These are phyloP conservation scores for Cercospora beticola DNA, from an alignment of 2,329 filamentous ascomycete genomes.

Conservation along the genomic window DNA sequence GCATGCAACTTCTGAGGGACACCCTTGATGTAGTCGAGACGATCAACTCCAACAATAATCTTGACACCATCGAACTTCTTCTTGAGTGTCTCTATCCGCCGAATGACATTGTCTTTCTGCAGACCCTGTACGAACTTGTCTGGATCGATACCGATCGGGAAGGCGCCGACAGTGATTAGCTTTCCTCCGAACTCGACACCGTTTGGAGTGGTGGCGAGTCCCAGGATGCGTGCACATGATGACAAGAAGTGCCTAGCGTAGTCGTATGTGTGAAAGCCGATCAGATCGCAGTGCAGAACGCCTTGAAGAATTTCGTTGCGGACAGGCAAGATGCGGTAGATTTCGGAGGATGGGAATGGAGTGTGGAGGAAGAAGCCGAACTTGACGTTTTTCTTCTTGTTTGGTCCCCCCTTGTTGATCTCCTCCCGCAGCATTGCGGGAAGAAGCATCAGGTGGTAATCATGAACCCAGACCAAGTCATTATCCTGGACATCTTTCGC, in stretches of 20 bases:
- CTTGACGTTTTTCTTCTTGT: slow-evolving; percentile 81
- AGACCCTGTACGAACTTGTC: slow-evolving; percentile 93
- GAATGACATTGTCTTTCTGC: slow-evolving; percentile 79
- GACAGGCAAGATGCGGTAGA: slow-evolving; percentile 92
- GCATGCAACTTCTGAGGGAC: slow-evolving; percentile 97
- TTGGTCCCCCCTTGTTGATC: slow-evolving; percentile 59
- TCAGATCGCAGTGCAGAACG: slow-evolving; percentile 87
- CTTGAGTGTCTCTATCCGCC: slow-evolving; percentile 79
- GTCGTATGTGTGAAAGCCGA: slow-evolving; percentile 98
- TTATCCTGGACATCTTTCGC: slow-evolving; percentile 86
- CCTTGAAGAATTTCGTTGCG: slow-evolving; percentile 84
- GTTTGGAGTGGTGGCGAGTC: slow-evolving; percentile 79
- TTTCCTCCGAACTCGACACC: slow-evolving; percentile 88
- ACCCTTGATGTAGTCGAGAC: slow-evolving; percentile 97
- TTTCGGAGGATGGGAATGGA: slow-evolving; percentile 93
- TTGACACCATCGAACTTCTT: slow-evolving; percentile 95
- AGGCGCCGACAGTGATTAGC: slow-evolving; percentile 87
- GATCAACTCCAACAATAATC: slow-evolving; percentile 93
- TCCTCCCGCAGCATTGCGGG: slow-evolving; percentile 93
- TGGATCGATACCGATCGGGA: slow-evolving; percentile 96
- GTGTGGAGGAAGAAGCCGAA: slow-evolving; percentile 98
- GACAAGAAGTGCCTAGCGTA: slow-evolving; percentile 98
- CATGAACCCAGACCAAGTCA: slow-evolving; percentile 96
- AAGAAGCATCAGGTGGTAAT: slow-evolving; percentile 97
- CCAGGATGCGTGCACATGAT: slow-evolving; percentile 89